Conservation (phyloP, 129 eudicot species). For the Oenanthe sinensis region DNA sequence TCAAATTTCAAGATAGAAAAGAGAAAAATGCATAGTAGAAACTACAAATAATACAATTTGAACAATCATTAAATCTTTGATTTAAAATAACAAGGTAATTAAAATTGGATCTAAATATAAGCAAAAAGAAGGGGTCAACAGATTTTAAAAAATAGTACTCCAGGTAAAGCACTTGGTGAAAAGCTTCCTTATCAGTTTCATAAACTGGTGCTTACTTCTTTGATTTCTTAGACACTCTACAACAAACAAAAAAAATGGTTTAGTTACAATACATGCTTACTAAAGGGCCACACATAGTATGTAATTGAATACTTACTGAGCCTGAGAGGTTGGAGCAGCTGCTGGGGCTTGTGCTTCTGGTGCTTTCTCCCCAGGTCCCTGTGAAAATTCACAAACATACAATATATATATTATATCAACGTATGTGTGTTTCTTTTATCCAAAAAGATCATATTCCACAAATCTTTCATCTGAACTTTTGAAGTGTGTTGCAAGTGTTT, state of each 20-base stretch:
- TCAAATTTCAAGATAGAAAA: not conserved
- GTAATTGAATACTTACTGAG: conserved; percentile 24
- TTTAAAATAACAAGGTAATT: not conserved
- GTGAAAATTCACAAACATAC: not conserved
- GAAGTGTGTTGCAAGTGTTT: not conserved
- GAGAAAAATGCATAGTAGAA: not conserved
- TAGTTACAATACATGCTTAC: not conserved
- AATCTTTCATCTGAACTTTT: not conserved
- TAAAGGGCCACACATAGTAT: not conserved
- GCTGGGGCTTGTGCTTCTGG: conserved; percentile 18
- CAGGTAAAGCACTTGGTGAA: not conserved
- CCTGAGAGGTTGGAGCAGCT: conserved; percentile 22
- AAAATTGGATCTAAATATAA: not conserved
- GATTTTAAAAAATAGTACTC: not conserved
- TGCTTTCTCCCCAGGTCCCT: conserved; percentile 38
- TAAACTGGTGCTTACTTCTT: not conserved
- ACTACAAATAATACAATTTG: not conserved
- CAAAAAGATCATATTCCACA: not conserved
- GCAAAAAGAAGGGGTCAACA: not conserved
- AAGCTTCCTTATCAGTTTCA: not conserved
- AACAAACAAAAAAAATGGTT: not conserved
- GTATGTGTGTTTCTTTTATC: not conserved
- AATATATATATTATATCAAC: not conserved
- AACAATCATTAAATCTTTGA: not conserved
- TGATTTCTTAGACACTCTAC: not conserved